Base-by-base conservation (phyloP, 2,329 filamentous ascomycete species). In the Trichoderma koningii region DNA sequence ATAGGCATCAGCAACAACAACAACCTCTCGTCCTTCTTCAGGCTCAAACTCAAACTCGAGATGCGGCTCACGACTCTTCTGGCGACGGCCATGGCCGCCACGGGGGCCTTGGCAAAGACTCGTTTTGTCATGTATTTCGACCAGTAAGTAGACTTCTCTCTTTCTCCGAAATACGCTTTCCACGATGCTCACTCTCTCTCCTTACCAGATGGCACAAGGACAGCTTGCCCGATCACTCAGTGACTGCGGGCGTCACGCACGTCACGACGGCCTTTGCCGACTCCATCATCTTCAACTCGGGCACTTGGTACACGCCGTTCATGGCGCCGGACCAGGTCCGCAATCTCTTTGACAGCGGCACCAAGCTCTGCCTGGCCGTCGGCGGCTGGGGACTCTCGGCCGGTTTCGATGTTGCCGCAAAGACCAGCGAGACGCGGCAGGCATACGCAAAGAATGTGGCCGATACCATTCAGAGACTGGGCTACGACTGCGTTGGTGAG, bases 371-470 rank as follows among this genome's bases (percentile, higher is more conserved):
- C 80, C 81, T 89, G 66, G 83, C 87, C 19, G 82, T 90, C 50
- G 88, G 87, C 15, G 87, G 87, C 30, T 89, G 87, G 87, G 87
- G 83, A 1, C 86, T 89, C 65, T 84, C 82, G 0, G 70, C 72
- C 14, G 87, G 86, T 0, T 89, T 89, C 72, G 77, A 79, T 3
- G 71, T 66, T 1, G 85, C 79, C 2, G 80, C 81, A 3, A 81
- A 79, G 47, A 81, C 79, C 1, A 77, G 83, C 1, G 71, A 75
- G 9, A 79, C 75, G 7, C 83, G 85, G 1, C 72, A 78, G 50
- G 75, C 69, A 15, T 90, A 85, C 63, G 88, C 87, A 17, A 78
- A 79, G 55, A 88, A 88, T 68, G 76, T 89, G 2, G 82, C 80
- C 1, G 73, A 76, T 1, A 83, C 87, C 73, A 72, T 89, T 3